A percentile compares a stretch with the other conserved stretches of the same genome.
Conservation (phyloP, 2,329 filamentous ascomycete species). For the Immersiporthe knoxdaviesiana region DNA sequence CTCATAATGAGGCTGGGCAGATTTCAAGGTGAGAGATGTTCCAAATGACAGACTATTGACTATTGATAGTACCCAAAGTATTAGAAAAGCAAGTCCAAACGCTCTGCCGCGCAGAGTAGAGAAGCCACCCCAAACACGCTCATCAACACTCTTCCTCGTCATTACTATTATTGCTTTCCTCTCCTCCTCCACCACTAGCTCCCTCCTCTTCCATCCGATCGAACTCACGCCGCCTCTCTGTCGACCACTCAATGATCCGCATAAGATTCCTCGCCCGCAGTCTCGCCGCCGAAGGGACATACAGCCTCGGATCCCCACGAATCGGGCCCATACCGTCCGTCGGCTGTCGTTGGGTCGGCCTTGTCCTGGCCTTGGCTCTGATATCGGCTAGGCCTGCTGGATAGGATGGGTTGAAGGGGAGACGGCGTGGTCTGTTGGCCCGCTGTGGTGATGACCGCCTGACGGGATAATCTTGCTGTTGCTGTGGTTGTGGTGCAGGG, state of each 20-base stretch:
- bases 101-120: background rate
- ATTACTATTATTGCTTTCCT: background rate
- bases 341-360: background rate
- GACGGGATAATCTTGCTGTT: background rate
- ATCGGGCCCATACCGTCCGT: conserved; percentile 5
- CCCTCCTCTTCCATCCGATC: background rate
- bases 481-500: background rate
- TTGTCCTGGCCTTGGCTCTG: background rate
- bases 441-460: background rate
- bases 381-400: background rate
- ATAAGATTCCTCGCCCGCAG: background rate
- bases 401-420: background rate
- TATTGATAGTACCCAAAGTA: too few relatives aligned
- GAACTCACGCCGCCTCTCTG: background rate
- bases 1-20: background rate
- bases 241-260: conserved; percentile 8
- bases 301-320: background rate
- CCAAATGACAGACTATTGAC: background rate
- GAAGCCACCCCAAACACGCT: background rate
- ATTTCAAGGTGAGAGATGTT: background rate
- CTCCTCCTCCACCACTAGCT: background rate
- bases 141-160: background rate
- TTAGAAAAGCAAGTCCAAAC: background rate
- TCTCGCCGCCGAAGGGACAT: background rate
- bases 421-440: background rate